Base-by-base conservation (phyloP, 2,329 filamentous ascomycete genomes). In the Taxawa tesnikishii region DNA sequence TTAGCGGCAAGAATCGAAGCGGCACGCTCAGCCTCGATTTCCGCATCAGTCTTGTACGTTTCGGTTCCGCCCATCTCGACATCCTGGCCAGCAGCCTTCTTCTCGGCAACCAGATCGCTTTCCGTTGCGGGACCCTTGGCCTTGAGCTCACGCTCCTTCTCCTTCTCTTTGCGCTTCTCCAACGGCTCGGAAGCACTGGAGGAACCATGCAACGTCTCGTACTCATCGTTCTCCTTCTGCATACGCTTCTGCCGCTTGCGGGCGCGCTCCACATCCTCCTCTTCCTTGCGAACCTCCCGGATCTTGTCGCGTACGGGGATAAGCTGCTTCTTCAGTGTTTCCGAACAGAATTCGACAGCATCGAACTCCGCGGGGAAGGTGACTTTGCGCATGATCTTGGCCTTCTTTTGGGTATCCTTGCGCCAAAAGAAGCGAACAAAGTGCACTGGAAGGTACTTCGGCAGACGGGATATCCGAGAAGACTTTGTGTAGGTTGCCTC, bases 381-480 rank as follows among this genome's bases (percentile, higher is more conserved):
- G 36, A 98, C 90, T 62, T 96, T 98, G 54, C 87, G 83, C 83
- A 98, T 88, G 47, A 98, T 98, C 70, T 98, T 98, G 44, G 88
- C 87, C 68, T 98, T 98, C 67, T 96, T 96, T 58, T 92, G 80
- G 3, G 83, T 85, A 45, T 93, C 84, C 28, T 80, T 76, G 53
- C 93, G 88, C 90, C 90, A 98, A 65, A 88, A 94, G 63, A 98
- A 98, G 42, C 90, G 83, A 35, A 98, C 83, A 55, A 98, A 94
- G 58, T 98, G 90, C 4, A 98, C 83, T 0, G 90, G 90, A 27
- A 98, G 70, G 54, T 98, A 94, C 57, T 94, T 93, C 12, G 90
- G 90, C 29, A 94, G 66, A 13, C 88, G 79, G 8, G 87, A 75
- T 46, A 98, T 92, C 51, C 79, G 75, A n/a, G 84, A 90, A 3